Evolutionary conservation across 1,139 yeast species (phyloP), one percentile per base, ranked within the genome.

Genomic region (Blastobotrys arbuscula): DNA sequence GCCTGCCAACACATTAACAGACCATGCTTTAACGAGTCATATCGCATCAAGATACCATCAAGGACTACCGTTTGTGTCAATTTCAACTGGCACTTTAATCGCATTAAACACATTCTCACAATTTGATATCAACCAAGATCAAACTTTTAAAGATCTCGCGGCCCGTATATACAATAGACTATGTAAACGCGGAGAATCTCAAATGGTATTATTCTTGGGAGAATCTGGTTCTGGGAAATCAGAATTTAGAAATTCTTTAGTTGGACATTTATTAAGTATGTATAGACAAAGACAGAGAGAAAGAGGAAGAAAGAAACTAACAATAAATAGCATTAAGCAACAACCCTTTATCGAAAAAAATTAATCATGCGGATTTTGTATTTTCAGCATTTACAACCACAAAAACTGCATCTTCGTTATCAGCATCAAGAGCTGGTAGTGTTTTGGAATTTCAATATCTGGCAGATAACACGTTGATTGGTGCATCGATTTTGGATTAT

Each of bases 41-140:
- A 62, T 70, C 38, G 74, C 74, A 28, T 68, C 73, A 37, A 57
- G 74, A 37, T 70, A 60, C 55, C 73, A 70, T 53, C 71, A 68
- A 55, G 73, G 72, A 24, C 59, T 67, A 57, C 72, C 74, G 26
- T 66, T 67, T 51, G 63, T 67, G 26, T 58, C 69, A 30, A 60
- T 70, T 26, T 67, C 72, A 13, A 57, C 71, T 5, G 67, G 71
- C 28, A 58, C 71, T 33, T 59, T 70, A 44, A 64, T 70, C 37
- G 69, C 73, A 10, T 53, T 70, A 42, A 70, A 70, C 55, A 70
- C 74, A 4, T 69, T 64, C 49, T 54, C 64, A 13, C 65, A 69
- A 19, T 60, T 68, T 20, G 71, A 68, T 43, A 55, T 65, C 50
- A 68, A 68, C 51, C 72, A 68, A 53, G 70, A 65, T 47, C 70